A percentile compares a stretch with the other conserved stretches of the same genome.
Conservation (phyloP, 345 rosid genomes). For the Raphanus sativus region DNA sequence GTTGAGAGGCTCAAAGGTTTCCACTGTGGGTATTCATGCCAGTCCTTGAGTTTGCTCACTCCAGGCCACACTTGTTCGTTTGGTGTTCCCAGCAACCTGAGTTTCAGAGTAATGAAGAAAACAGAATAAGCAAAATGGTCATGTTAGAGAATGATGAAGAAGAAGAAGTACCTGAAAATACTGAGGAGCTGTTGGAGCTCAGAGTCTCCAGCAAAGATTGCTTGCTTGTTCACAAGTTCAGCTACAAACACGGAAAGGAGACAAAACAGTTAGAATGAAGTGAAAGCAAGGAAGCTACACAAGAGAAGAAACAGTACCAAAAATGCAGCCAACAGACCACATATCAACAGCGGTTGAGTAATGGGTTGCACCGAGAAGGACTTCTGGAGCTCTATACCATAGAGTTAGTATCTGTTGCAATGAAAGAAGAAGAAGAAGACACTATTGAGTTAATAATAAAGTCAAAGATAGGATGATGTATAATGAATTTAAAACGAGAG, state of each 20-base stretch:
- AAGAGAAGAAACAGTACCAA: constrained; percentile 49
- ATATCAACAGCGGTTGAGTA: constrained; percentile 96
- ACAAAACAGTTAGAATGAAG: constrained; percentile 6
- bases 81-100: constrained; percentile 91
- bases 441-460: constrained; percentile 2
- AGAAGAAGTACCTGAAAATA: constrained; percentile 63
- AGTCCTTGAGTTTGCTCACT: constrained; percentile 79
- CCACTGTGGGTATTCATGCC: constrained; percentile 99
- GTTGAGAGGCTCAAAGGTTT: constrained; percentile 64
- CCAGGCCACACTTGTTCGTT: constrained; percentile 94
- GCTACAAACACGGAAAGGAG: constrained; percentile 17
- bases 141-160: background rate
- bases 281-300: background rate
- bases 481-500: background rate
- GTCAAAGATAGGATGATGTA: background rate
- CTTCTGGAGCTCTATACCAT: constrained; percentile 26
- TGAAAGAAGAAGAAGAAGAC: background rate
- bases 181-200: constrained; percentile 95
- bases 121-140: background rate
- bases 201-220: constrained; percentile 91
- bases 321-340: constrained; percentile 96
- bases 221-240: constrained; percentile 47
- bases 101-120: background rate
- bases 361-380: constrained; percentile 91
- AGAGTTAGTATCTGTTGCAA: constrained; percentile 20